A percentile compares a stretch with the other conserved stretches of the same genome.
These are phyloP conservation scores for Omphalotus guepiniiformis DNA, from an alignment of 768 basidiomycete genomes.

Conservation along the genomic window DNA sequence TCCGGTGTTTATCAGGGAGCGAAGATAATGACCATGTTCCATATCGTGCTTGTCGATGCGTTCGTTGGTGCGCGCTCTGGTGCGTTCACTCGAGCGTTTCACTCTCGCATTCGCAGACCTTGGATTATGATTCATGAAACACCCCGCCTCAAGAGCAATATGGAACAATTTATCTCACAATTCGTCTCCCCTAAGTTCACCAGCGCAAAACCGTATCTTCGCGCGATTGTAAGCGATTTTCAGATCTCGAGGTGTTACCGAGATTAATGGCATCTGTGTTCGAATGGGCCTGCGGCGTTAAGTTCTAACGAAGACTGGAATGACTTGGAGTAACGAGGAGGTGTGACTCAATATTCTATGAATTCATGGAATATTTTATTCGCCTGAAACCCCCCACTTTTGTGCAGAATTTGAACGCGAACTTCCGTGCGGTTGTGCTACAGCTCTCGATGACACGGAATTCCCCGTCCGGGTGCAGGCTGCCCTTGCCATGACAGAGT, in stretches of 20 bases:
- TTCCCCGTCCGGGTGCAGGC: constrained; percentile 85
- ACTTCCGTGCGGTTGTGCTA: constrained; percentile 63
- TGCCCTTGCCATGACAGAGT: constrained; percentile 72
- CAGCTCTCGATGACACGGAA: constrained; percentile 71
- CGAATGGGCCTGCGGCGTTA: constrained; percentile 70
- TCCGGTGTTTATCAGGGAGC: too few species aligned
- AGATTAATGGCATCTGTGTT: background rate
- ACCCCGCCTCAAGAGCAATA: constrained; percentile 70
- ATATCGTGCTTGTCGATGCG: too few species aligned
- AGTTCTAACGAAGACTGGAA: constrained; percentile 63
- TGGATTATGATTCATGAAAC: constrained; percentile 84
- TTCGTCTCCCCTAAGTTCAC: constrained; percentile 74
- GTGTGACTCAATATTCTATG: too few species aligned
- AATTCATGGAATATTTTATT: too few species aligned
- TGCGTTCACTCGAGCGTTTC: too few species aligned
- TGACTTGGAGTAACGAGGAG: constrained; percentile 63
- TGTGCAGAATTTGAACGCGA: constrained; percentile 55
- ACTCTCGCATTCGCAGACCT: too few species aligned
- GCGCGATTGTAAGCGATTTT: constrained; percentile 61
- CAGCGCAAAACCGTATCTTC: constrained; percentile 64
- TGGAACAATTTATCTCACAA: constrained; percentile 74
- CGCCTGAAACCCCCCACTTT: background rate
- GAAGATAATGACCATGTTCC: too few species aligned
- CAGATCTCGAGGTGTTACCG: too few species aligned
- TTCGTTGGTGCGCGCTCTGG: too few species aligned